Evolutionary conservation across 768 basidiomycete genomes (phyloP).

Genomic region (Imleria badia): DNA sequence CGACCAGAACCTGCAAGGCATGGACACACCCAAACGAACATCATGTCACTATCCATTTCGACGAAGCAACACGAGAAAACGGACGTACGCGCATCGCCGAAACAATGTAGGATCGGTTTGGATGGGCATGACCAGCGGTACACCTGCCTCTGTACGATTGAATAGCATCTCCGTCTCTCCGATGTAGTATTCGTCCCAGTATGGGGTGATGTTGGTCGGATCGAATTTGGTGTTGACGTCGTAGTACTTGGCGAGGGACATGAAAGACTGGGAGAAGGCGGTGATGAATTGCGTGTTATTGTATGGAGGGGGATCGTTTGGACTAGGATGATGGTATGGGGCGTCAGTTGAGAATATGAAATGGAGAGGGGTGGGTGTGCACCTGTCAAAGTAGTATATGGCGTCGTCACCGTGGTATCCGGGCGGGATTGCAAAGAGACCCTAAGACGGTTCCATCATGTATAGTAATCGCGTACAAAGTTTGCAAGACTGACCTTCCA

Average conservation of each 20-base stretch:
- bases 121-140: not conserved
- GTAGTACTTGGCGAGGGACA: slow-evolving; percentile 20
- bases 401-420: slow-evolving; percentile 34
- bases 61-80: not conserved
- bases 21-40: not conserved
- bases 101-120: not conserved
- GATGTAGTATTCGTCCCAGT: slow-evolving; percentile 6
- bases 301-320: slow-evolving; percentile 9
- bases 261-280: slow-evolving; percentile 29
- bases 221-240: slow-evolving; percentile 25
- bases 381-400: slow-evolving; percentile 41
- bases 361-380: not conserved
- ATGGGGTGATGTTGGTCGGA: slow-evolving; percentile 14
- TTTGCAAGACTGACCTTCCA: slow-evolving; percentile 33
- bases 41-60: too few species aligned
- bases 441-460: slow-evolving; percentile 14
- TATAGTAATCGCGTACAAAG: slow-evolving; percentile 13
- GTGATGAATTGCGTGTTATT: slow-evolving; percentile 30
- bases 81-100: slow-evolving; percentile 15
- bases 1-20: slow-evolving; percentile 14
- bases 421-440: slow-evolving; percentile 32
- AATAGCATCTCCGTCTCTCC: slow-evolving; percentile 18
- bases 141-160: slow-evolving; percentile 6
- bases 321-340: not conserved
- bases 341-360: not conserved